phyloP scores from a whole-genome alignment of 345 rosid species.

The Eucalyptus pumila region DNA sequence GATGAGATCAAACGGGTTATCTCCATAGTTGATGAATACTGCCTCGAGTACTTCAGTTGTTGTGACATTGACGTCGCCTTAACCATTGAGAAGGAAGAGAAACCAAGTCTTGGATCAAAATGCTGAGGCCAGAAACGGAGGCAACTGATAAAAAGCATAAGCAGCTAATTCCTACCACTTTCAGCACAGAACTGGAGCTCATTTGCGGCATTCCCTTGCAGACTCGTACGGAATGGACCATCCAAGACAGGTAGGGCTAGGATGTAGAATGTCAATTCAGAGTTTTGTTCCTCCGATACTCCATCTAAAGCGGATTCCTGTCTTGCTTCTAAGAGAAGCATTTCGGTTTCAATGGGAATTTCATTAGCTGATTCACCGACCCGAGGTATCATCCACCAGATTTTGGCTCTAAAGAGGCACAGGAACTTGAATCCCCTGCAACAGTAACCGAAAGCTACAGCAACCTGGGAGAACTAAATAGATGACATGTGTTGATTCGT shows the following conservation, averaged over 20 bases:
- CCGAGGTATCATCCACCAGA: constrained; percentile 75
- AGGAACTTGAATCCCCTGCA: constrained; percentile 39
- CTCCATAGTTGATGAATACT: constrained; percentile 43
- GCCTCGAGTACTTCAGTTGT: constrained; percentile 26
- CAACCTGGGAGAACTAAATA: background rate
- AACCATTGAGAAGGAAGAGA: background rate
- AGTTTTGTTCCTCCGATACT: background rate
- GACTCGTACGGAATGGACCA: constrained; percentile 36
- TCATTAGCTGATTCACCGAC: constrained; percentile 34
- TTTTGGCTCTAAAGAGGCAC: constrained; percentile 37
- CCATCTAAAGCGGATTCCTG: constrained; percentile 8
- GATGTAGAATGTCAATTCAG: constrained; percentile 11
- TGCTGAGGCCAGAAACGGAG: background rate
- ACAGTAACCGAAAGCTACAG: background rate
- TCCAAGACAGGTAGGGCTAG: constrained; percentile 49
- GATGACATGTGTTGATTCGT: background rate
- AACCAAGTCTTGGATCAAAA: background rate
- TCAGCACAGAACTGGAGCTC: constrained; percentile 55
- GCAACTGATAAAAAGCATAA: background rate
- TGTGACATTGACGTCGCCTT: constrained; percentile 39
- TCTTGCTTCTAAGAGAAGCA: constrained; percentile 44
- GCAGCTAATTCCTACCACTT: constrained; percentile 25
- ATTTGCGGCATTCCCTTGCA: constrained; percentile 42
- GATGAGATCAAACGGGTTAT: constrained; percentile 48
- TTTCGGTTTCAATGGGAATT: constrained; percentile 47